phyloP scores from a whole-genome alignment of 1,284 basidiomycete species.

The Cutaneotrichosporon spelunceum region DNA sequence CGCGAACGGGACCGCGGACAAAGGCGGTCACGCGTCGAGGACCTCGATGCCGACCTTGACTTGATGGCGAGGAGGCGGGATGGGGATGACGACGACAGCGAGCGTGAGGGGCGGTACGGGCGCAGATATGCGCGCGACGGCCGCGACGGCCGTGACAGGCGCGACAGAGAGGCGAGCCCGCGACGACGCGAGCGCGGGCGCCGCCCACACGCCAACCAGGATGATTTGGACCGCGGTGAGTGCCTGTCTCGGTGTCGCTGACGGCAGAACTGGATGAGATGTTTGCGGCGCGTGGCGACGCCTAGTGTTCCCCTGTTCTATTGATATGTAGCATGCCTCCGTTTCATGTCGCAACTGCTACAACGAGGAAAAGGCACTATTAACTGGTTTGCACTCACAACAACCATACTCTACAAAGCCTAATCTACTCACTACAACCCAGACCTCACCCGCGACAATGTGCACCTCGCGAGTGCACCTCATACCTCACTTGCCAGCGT shows the following conservation, averaged over 20 bases:
- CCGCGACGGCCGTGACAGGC: conserved; percentile 5
- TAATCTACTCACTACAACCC: not conserved
- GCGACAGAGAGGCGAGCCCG: conserved; percentile 9
- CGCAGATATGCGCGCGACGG: not conserved
- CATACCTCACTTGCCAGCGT: not conserved
- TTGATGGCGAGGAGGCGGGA: conserved; percentile 26
- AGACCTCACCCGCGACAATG: not conserved
- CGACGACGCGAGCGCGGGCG: conserved; percentile 11
- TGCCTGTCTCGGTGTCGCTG: conserved; percentile 3
- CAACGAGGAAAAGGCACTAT: not conserved
- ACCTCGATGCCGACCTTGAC: conserved; percentile 46
- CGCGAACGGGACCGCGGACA: conserved; percentile 20
- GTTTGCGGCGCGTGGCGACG: conserved; percentile 15
- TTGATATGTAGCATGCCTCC: not conserved
- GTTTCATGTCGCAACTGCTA: not conserved
- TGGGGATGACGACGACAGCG: conserved; percentile 19
- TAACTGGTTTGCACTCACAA: not conserved
- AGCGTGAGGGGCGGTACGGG: conserved; percentile 8
- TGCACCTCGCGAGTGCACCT: not conserved
- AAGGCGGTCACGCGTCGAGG: conserved; percentile 28
- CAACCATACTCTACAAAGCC: not conserved
- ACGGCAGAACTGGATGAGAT: conserved; percentile 28
- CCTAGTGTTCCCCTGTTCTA: not conserved
- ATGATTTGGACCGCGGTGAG: conserved; percentile 45
- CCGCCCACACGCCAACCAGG: conserved; percentile 24